Evolutionary conservation across 768 basidiomycete genomes (phyloP).

Genomic region (Tylopilus sp.): DNA sequence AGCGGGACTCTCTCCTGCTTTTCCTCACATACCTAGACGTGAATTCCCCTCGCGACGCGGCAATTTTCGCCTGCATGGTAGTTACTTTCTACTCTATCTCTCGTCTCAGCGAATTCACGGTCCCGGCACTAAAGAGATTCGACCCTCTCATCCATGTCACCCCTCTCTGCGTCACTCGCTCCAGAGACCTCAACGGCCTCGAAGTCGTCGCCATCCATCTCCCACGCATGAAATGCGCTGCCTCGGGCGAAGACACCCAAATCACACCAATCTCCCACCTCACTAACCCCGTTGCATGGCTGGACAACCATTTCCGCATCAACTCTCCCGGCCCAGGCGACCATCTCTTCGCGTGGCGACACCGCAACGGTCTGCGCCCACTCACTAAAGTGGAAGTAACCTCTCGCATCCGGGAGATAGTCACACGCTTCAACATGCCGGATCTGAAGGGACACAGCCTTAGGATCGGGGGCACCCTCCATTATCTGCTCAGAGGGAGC

Average conservation of each 20-base stretch:
- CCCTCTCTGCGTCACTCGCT: not conserved
- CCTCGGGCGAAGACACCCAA: not conserved
- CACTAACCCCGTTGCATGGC: not conserved
- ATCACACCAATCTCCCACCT: not conserved
- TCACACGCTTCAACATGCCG: not conserved
- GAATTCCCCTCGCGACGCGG: slow-evolving; percentile 29
- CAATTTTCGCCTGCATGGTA: slow-evolving; percentile 32
- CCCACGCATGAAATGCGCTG: not conserved
- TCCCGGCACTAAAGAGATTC: not conserved
- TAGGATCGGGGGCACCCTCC: not conserved
- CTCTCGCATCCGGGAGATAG: not conserved
- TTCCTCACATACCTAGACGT: slow-evolving; percentile 24
- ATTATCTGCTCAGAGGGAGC: not conserved
- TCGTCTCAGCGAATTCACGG: too few species aligned
- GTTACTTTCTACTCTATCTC: not conserved
- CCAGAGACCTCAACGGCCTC: not conserved
- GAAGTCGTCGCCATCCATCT: not conserved
- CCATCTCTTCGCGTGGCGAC: not conserved
- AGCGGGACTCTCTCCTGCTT: too few species aligned
- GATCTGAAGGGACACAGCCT: not conserved
- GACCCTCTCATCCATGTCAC: not conserved
- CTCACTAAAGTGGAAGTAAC: not conserved
- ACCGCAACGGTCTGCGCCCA: not conserved
- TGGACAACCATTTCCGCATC: not conserved
- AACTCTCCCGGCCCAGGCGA: not conserved